Evolutionary conservation across 2,329 filamentous ascomycete genomes (phyloP).

Genomic region (Chaetomium strumarium): DNA sequence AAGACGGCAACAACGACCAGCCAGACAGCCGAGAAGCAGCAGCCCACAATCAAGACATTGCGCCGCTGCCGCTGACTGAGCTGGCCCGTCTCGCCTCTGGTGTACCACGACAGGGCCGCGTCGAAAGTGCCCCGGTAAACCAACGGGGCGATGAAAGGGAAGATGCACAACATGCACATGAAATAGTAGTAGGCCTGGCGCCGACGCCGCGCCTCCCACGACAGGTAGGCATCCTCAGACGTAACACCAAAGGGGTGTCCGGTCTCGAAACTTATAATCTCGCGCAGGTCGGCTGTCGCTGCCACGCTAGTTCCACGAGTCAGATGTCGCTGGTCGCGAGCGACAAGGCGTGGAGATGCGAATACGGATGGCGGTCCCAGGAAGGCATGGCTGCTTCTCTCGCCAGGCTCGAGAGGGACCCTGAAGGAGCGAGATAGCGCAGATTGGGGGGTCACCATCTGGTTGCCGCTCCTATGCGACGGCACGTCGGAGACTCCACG

Average conservation of each 20-base stretch:
- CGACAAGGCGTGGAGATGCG: conserved; percentile 8
- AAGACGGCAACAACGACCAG: conserved; percentile 4
- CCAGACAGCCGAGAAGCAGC: conserved; percentile 9
- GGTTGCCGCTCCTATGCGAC: conserved; percentile 1
- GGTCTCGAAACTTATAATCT: conserved; percentile 18
- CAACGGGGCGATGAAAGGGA: conserved; percentile 44
- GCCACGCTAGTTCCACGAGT: background rate
- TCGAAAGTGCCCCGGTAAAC: conserved; percentile 41
- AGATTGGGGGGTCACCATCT: background rate
- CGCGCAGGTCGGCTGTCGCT: conserved; percentile 1
- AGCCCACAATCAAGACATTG: conserved; percentile 1
- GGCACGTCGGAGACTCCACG: conserved; percentile 2
- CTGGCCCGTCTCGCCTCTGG: conserved; percentile 35
- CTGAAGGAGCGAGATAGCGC: background rate
- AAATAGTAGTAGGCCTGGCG: conserved; percentile 34
- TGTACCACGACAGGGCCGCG: conserved; percentile 43
- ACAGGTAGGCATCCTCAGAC: conserved; percentile 24
- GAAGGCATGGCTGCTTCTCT: background rate
- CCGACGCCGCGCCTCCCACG: conserved; percentile 26
- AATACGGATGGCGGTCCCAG: background rate
- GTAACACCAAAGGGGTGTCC: conserved; percentile 2
- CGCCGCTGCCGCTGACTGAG: conserved; percentile 17
- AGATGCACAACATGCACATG: conserved; percentile 35
- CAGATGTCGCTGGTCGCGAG: conserved; percentile 7
- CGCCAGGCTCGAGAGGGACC: background rate